Conservation (phyloP, 768 basidiomycete genomes). For the Chlorophyllum brunneum region DNA sequence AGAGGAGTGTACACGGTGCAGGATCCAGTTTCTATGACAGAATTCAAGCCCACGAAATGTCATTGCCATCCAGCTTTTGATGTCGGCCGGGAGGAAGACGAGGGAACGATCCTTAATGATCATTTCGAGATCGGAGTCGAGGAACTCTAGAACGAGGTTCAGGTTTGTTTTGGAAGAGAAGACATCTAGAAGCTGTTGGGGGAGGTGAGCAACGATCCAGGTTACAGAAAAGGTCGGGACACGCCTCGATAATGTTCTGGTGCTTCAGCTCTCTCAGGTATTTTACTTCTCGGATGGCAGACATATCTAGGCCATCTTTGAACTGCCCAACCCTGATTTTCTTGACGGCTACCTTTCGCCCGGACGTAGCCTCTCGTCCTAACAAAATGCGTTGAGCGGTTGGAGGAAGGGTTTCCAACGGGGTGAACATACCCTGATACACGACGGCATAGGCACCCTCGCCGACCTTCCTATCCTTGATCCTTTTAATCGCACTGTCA, state of each 20-base stretch:
- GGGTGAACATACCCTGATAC: slow-evolving; percentile 64
- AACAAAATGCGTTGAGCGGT: not conserved
- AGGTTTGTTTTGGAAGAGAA: slow-evolving; percentile 96
- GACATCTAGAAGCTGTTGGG: slow-evolving; percentile 82
- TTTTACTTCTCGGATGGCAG: slow-evolving; percentile 96
- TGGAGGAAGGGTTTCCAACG: no score
- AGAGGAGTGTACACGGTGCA: slow-evolving; percentile 69
- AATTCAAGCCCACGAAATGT: slow-evolving; percentile 97
- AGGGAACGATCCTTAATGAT: slow-evolving; percentile 92
- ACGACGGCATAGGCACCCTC: slow-evolving; percentile 97
- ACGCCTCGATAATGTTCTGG: slow-evolving; percentile 90
- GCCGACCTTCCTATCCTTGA: slow-evolving; percentile 78
- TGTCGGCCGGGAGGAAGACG: slow-evolving; percentile 91
- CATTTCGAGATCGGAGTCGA: slow-evolving; percentile 95
- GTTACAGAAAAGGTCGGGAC: slow-evolving; percentile 13
- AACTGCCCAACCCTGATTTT: slow-evolving; percentile 97
- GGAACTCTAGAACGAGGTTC: slow-evolving; percentile 94
- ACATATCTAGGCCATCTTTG: slow-evolving; percentile 99
- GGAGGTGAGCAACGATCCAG: not conserved
- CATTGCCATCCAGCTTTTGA: slow-evolving; percentile 99
- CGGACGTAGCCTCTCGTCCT: slow-evolving; percentile 75
- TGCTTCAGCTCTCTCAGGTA: slow-evolving; percentile 92
- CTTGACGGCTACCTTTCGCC: slow-evolving; percentile 92
- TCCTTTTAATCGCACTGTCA: slow-evolving; percentile 38
- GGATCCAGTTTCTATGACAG: slow-evolving; percentile 90